Evolutionary conservation across 106 monocot species (phyloP), one percentile per base, ranked within the genome.

Genomic region (Dendrobium catenatum): DNA sequence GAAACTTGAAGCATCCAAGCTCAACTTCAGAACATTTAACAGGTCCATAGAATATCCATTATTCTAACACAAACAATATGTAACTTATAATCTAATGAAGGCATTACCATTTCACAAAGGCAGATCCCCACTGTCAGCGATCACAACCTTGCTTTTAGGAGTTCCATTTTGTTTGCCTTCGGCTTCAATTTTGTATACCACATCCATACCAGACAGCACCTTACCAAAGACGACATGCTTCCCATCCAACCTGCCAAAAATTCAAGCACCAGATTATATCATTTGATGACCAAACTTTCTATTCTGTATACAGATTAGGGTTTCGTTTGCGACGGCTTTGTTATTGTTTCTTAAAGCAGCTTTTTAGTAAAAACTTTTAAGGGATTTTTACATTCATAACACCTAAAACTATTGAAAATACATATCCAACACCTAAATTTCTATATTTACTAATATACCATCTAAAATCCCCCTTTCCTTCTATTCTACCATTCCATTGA

Each of bases 171-270:
- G 94, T 72, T 72, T 84, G 3, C 97, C 97, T 88, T 94, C 97
- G 6, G 97, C 97, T 83, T 97, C 97, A 2, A 97, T 54, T 85
- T 97, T 94, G 90, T 97, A 97, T 5, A 97, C 82, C 66, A 97
- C 97, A 84, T 97, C 94, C 97, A 97, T 97, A 79, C 97, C 97
- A 54, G 94, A 94, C 0, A 97, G 4, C 31, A 97, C 97, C 80
- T 97, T 94, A 33, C 94, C 97, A 29, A 97, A 97, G 26, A 97
- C 97, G 29, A 97, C 97, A 77, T 97, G 97, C 18, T 85, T 92
- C 7, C 97, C 97, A 77, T 94, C 97, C 94, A 97, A 90, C 94
- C 96, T 97, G 78, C 26, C 5, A 20, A 56, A 16, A 76, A 44
- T 13, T 5, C 33, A 15, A 11, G 13, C 13, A 11, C 10, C 10